phyloP scores from a whole-genome alignment of 1,139 yeast genomes.

The Suhomyces yuchorum region DNA sequence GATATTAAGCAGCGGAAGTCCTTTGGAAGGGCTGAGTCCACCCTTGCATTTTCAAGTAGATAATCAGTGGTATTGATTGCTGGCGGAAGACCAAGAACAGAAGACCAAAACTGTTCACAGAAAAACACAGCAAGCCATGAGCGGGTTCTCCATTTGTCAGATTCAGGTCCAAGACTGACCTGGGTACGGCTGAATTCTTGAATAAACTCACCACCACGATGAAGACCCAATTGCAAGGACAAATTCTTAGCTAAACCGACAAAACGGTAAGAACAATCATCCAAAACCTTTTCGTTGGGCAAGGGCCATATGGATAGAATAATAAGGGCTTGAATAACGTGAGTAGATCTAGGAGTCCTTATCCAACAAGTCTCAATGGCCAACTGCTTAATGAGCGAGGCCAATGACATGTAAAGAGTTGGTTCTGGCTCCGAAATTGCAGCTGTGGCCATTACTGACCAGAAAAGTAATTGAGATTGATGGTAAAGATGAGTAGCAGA shows the following conservation, averaged over 20 bases:
- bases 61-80: slow-evolving; percentile 79
- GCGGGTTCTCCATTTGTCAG: slow-evolving; percentile 92
- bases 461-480: slow-evolving; percentile 81
- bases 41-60: slow-evolving; percentile 74
- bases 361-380: slow-evolving; percentile 95
- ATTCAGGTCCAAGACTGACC: slow-evolving; percentile 79
- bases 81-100: slow-evolving; percentile 85
- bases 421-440: slow-evolving; percentile 88
- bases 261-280: slow-evolving; percentile 88
- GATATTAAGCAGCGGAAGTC: slow-evolving; percentile 73
- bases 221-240: slow-evolving; percentile 88
- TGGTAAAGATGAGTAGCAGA: slow-evolving; percentile 78
- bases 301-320: slow-evolving; percentile 89
- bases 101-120: slow-evolving; percentile 89
- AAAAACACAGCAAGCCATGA: slow-evolving; percentile 90
- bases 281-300: slow-evolving; percentile 89
- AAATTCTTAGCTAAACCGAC: slow-evolving; percentile 83
- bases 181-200: slow-evolving; percentile 90
- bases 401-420: slow-evolving; percentile 70
- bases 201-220: slow-evolving; percentile 84
- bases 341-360: slow-evolving; percentile 90
- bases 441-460: slow-evolving; percentile 90
- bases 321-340: slow-evolving; percentile 84
- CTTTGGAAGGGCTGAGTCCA: slow-evolving; percentile 67
- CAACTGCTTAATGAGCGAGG: slow-evolving; percentile 78